Conservation (phyloP, 1,284 basidiomycete genomes). For the Coniferiporia sulphurascens region DNA sequence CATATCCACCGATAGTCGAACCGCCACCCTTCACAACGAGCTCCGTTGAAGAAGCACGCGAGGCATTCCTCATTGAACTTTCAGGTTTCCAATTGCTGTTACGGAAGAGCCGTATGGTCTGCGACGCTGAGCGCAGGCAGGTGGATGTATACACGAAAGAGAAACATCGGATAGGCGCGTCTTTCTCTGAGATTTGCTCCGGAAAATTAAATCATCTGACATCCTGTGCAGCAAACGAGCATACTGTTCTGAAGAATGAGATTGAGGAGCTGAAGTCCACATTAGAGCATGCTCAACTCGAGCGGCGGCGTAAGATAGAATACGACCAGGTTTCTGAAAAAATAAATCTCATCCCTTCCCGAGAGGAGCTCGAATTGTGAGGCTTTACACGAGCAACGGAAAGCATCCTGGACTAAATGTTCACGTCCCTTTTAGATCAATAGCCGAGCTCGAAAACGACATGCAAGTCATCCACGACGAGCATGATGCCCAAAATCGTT, state of each 20-base stretch:
- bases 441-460: constrained; percentile 66
- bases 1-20: constrained; percentile 44
- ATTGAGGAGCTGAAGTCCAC: constrained; percentile 71
- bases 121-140: constrained; percentile 75
- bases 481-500: constrained; percentile 64
- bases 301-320: constrained; percentile 72
- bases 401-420: not conserved
- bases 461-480: constrained; percentile 68
- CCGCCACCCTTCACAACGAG: constrained; percentile 31
- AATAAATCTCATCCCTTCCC: constrained; percentile 68
- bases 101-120: constrained; percentile 73
- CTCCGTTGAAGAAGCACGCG: constrained; percentile 63
- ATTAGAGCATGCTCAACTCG: constrained; percentile 71
- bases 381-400: constrained; percentile 24
- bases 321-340: constrained; percentile 79
- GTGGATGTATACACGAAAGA: constrained; percentile 76
- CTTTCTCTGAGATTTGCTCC: not conserved
- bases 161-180: constrained; percentile 62
- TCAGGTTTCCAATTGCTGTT: constrained; percentile 67
- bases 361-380: constrained; percentile 69
- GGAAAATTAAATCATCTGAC: constrained; percentile 11
- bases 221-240: constrained; percentile 54
- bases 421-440: constrained; percentile 43
- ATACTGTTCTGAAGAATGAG: constrained; percentile 56
- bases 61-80: constrained; percentile 71